phyloP scores from a whole-genome alignment of 306 rosid species.

The Vachellia pachyceras region DNA sequence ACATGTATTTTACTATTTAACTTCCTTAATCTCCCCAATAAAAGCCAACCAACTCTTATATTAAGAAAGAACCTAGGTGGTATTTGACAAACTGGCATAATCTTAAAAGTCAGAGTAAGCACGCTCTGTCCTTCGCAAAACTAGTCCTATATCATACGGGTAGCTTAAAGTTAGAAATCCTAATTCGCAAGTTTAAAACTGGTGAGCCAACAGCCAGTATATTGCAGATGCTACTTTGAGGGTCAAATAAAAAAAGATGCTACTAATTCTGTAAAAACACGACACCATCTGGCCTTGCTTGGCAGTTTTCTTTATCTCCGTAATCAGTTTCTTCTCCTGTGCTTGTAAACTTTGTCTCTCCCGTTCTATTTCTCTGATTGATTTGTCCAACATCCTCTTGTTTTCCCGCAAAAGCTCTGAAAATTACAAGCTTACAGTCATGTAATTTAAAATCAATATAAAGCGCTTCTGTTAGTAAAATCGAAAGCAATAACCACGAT shows the following conservation, averaged over 20 bases:
- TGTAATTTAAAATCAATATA: slow-evolving; percentile 10
- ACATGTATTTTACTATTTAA: too few relatives aligned
- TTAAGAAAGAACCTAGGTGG: too few relatives aligned
- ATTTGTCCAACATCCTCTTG: slow-evolving; percentile 97
- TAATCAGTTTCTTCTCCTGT: slow-evolving; percentile 92
- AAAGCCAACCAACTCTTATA: too few relatives aligned
- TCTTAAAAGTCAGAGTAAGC: not conserved
- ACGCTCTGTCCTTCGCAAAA: not conserved
- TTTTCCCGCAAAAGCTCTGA: slow-evolving; percentile 98
- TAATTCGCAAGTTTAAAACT: not conserved
- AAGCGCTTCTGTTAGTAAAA: not conserved
- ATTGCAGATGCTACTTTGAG: not conserved
- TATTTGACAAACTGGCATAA: not conserved
- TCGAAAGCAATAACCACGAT: not conserved
- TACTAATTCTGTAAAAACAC: slow-evolving; percentile 10
- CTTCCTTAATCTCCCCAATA: too few relatives aligned
- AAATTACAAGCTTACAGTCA: slow-evolving; percentile 36
- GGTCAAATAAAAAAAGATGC: not conserved
- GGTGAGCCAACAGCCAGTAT: slow-evolving; percentile 27
- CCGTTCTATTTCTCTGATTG: slow-evolving; percentile 95
- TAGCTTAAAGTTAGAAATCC: not conserved
- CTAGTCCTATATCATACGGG: not conserved
- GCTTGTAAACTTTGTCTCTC: slow-evolving; percentile 88
- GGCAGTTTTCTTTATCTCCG: slow-evolving; percentile 96
- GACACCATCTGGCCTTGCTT: slow-evolving; percentile 99